Percentiles rank a stretch among this genome's conserved stretches.
phyloP scores from a whole-genome alignment of 345 rosid species.

The Mercurialis annua region DNA sequence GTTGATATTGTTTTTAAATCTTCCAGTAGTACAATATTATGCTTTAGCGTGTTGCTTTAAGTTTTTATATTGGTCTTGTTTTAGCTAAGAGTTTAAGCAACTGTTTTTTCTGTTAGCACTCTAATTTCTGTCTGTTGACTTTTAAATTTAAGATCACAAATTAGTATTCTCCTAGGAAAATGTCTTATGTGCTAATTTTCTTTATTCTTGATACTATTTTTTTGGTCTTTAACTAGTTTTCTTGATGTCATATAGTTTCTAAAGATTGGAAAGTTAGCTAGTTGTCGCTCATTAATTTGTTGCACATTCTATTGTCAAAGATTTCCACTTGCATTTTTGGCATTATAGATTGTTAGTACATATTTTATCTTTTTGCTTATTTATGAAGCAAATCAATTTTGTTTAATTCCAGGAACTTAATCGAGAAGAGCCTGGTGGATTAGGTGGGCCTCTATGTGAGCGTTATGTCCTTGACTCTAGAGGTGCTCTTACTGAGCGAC shows the following conservation, averaged over 20 bases:
- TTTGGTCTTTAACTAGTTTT: neutral
- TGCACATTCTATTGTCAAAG: neutral
- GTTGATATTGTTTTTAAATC: neutral
- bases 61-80: neutral
- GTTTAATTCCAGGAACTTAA: conserved; percentile 66
- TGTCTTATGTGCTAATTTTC: conserved; percentile 1
- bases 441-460: conserved; percentile 86
- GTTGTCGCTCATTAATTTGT: neutral
- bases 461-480: conserved; percentile 75
- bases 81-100: neutral
- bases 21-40: neutral
- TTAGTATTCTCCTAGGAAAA: neutral
- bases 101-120: neutral
- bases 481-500: conserved; percentile 86
- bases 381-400: conserved; percentile 5
- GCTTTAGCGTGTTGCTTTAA: neutral
- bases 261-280: neutral
- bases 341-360: neutral
- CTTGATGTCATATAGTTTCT: no score
- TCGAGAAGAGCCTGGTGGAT: conserved; percentile 90
- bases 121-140: neutral
- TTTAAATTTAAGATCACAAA: neutral
- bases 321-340: neutral
- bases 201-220: neutral
- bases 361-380: neutral